Evolutionary conservation across 192 early-diverging fungal genomes (phyloP), one percentile per base, ranked within the genome.

Genomic region (Globomyces pollinis-pini): DNA sequence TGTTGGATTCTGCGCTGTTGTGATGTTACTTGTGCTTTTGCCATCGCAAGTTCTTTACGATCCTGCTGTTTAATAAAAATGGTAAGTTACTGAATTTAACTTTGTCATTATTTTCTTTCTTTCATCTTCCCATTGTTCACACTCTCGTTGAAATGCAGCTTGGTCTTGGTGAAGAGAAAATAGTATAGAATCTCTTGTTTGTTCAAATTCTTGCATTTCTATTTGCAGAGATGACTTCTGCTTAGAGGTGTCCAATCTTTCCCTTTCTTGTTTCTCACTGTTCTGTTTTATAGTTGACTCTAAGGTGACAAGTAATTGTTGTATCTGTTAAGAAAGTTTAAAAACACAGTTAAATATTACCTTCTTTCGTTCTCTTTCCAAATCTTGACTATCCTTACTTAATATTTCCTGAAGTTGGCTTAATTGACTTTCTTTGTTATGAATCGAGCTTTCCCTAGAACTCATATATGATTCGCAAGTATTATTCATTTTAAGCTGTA

Each of bases 171-270:
- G 21, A 4, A 47, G 44, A 20, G 44, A 47, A 26, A 47, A 47
- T 13, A 47, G 44, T 26, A 47, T 47, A 3, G 44, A 47, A 13
- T 47, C 44, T 47, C 44, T 47, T 15, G 44, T 47, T 47, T 47
- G 44, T 47, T 47, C 44, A 47, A 47, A 47, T 47, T 47, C 44
- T 1, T 26, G 1, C 44, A 47, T 47, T 47, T 24, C 44, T 15
- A 5, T 9, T 47, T 47, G 44, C 3, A 47, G 23, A 2, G 21
- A 26, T 9, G 16, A 26, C 13, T 47, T 26, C 28, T 47, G 6
- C 13, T 47, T 47, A 26, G 21, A 24, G 3, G 44, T 26, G 13
- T 47, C 28, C 3, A 47, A 26, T 24, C 44, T 20, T 26, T 47
- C 44, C 28, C 28, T 20, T n/a, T 47, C 44, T 4, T 26, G 13